Conservation (phyloP, 2,329 filamentous ascomycete genomes). For the Cyphellophora europaea region DNA sequence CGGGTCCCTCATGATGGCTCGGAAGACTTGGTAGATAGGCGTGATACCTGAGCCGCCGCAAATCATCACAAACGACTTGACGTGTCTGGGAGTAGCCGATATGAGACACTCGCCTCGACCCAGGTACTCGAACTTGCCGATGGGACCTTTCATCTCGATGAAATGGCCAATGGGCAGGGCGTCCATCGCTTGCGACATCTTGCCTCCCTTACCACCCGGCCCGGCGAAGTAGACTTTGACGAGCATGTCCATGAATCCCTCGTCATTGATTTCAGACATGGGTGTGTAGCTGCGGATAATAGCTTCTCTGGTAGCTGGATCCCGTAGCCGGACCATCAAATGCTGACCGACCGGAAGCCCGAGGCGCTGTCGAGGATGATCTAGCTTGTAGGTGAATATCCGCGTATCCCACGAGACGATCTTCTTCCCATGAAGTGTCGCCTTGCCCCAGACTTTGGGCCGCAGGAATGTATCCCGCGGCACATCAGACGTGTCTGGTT, state of each 20-base stretch:
- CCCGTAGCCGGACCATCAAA: constrained; percentile 70
- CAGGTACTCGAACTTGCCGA: constrained; percentile 75
- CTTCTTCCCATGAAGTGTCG: constrained; percentile 59
- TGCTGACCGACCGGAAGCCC: constrained; percentile 81
- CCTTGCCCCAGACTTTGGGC: constrained; percentile 63
- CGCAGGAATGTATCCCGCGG: constrained; percentile 60
- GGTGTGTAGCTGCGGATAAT: constrained; percentile 86
- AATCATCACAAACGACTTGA: constrained; percentile 72
- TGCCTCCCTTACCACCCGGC: constrained; percentile 52
- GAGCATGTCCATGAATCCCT: constrained; percentile 62
- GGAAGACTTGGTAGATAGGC: constrained; percentile 77
- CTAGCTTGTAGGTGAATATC: constrained; percentile 71
- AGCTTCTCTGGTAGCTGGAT: constrained; percentile 58
- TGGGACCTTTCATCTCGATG: constrained; percentile 80
- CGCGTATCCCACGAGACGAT: constrained; percentile 66
- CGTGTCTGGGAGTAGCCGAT: constrained; percentile 43
- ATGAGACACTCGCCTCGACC: constrained; percentile 57
- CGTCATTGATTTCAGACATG: constrained; percentile 53
- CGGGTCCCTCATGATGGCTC: constrained; percentile 59
- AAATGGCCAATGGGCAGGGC: constrained; percentile 59
- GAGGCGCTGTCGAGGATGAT: constrained; percentile 58
- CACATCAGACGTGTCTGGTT: constrained; percentile 27
- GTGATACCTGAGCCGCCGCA: constrained; percentile 85
- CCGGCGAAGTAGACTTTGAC: constrained; percentile 72
- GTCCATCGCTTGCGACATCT: constrained; percentile 75